phyloP scores from a whole-genome alignment of 495 filamentous ascomycete genomes.

The Cryomyces antarcticus region DNA sequence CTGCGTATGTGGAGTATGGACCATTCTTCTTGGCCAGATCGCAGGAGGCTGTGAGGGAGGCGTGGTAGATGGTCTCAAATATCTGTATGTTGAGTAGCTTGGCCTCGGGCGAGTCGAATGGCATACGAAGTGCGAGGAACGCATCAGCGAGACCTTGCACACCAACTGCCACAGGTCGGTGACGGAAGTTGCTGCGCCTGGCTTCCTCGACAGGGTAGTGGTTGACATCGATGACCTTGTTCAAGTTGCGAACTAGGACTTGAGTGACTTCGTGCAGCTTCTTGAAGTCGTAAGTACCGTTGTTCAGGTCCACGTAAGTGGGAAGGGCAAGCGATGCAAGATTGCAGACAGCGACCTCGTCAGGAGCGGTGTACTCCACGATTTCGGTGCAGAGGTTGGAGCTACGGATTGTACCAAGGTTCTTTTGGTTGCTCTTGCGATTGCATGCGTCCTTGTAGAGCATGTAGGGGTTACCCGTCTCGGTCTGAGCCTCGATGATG shows the following conservation, averaged over 20 bases:
- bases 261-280: constrained; percentile 86
- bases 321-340: constrained; percentile 85
- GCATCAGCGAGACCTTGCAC: constrained; percentile 98
- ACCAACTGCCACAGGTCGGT: constrained; percentile 85
- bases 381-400: constrained; percentile 99
- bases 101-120: constrained; percentile 89
- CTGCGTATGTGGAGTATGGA: constrained; percentile 73
- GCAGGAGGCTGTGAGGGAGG: constrained; percentile 70
- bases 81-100: constrained; percentile 91
- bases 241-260: constrained; percentile 78
- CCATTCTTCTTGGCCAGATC: constrained; percentile 68
- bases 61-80: constrained; percentile 99
- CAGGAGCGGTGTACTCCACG: constrained; percentile 86
- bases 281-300: constrained; percentile 75
- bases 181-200: constrained; percentile 83
- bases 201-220: constrained; percentile 91
- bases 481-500: constrained; percentile 91
- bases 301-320: constrained; percentile 63
- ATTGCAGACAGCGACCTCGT: constrained; percentile 98
- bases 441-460: constrained; percentile 98
- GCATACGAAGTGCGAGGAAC: constrained; percentile 89
- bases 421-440: constrained; percentile 99
- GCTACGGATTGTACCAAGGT: constrained; percentile 89
- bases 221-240: constrained; percentile 95
- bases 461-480: constrained; percentile 98